Evolutionary conservation across 176 grass and related monocot species (phyloP), one percentile per base, ranked within the genome.

Genomic region (Aegilops bicornis): DNA sequence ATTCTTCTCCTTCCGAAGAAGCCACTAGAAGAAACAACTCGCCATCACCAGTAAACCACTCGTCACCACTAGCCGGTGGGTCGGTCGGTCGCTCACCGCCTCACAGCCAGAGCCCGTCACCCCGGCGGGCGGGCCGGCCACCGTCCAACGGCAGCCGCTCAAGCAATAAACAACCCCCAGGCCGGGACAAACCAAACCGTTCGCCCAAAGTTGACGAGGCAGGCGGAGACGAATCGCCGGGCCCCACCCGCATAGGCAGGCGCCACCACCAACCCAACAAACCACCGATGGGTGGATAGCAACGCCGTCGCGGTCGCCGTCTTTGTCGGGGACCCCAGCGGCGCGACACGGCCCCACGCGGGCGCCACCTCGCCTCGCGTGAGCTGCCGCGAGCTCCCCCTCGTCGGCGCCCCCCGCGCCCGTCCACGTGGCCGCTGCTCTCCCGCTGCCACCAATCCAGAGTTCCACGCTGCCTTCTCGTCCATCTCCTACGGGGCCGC

Each of bases 111-210:
- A 9, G 33, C n/a, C 32, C 0, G 64, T 33, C 54, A 58, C 54
- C 64, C 64, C 64, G 30, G 43, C 43, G 12, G 43, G 30, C 65
- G 32, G 67, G 32, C 20, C 29, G 76, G 58, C 81, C 87, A 80
- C 87, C 68, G 87, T 17, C 87, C 87, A 89, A 45, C 58, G 0
- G 5, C 73, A 17, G 82, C 82, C 87, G 76, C 87, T 80, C 68
- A 80, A 67, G 11, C 39, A 36, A 37, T 69, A 69, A 68, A 37
- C 24, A 37, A 77, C 1, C 48, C 48, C 6, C 16, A 0, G 50
- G 50, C 50, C 50, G 6, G 7, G 20, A 59, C 54, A 59, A 59
- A 59, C 2, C 54, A 22, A 22, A 22, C 54, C 54, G 19, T 59
- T 59, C 19, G 54, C 54, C 54, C 54, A 59, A 22, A 59, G 54